Evolutionary conservation across 2,329 filamentous ascomycete species (phyloP).

Genomic region (Cladobotryum mycophilum): DNA sequence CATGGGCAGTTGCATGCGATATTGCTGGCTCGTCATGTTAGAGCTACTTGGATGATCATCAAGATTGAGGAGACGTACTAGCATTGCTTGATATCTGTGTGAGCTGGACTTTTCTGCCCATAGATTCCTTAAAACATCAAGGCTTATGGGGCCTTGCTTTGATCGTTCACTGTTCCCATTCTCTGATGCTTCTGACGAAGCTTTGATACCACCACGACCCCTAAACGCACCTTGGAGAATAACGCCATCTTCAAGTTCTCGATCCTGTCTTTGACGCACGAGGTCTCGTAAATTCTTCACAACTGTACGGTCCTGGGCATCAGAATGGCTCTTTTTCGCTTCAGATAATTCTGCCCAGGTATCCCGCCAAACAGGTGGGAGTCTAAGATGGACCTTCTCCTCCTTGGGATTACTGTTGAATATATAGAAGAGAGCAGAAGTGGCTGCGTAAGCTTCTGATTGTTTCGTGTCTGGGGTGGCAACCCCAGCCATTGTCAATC

Average conservation of each 20-base stretch:
- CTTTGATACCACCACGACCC: slow-evolving; percentile 45
- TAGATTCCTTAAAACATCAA: slow-evolving; percentile 49
- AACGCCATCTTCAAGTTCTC: slow-evolving; percentile 66
- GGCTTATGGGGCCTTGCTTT: slow-evolving; percentile 31
- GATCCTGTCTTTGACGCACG: slow-evolving; percentile 61
- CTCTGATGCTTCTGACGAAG: slow-evolving; percentile 42
- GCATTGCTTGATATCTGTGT: slow-evolving; percentile 69
- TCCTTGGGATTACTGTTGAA: slow-evolving; percentile 75
- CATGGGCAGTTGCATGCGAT: slow-evolving; percentile 79
- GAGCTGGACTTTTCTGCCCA: slow-evolving; percentile 54
- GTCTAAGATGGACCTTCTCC: slow-evolving; percentile 72
- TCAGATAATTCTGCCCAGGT: slow-evolving; percentile 75
- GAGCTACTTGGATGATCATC: not conserved
- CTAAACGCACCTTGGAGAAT: slow-evolving; percentile 72
- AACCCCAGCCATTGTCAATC: slow-evolving; percentile 66
- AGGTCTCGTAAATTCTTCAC: slow-evolving; percentile 64
- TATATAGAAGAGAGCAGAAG: slow-evolving; percentile 72
- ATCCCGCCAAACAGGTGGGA: slow-evolving; percentile 78
- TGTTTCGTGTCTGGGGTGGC: slow-evolving; percentile 72
- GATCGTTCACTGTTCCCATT: slow-evolving; percentile 40
- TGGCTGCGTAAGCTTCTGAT: slow-evolving; percentile 82
- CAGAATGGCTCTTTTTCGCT: slow-evolving; percentile 61
- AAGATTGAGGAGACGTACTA: slow-evolving; percentile 37
- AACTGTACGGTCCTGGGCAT: slow-evolving; percentile 62
- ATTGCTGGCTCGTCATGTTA: slow-evolving; percentile 31